A percentile compares a stretch with the other conserved stretches of the same genome.
Conservation (phyloP, 208 protist species). For the Herpetomonas muscarum region DNA sequence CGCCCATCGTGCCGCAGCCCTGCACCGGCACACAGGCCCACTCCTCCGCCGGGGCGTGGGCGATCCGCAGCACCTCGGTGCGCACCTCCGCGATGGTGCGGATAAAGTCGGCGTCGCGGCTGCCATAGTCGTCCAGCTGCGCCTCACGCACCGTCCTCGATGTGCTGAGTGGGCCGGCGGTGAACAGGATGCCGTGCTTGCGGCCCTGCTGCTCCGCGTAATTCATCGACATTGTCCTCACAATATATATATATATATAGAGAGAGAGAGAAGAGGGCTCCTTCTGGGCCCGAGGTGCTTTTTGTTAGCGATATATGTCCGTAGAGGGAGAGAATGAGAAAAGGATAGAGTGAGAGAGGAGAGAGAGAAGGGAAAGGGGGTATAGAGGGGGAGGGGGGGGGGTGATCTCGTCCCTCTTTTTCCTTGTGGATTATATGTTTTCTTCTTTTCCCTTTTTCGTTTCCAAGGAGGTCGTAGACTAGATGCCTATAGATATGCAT, state of each 20-base stretch:
- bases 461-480: too few relatives aligned
- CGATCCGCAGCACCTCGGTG: conserved; percentile 29
- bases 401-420: too few relatives aligned
- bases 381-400: conserved; percentile 9
- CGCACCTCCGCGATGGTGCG: conserved; percentile 32
- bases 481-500: too few relatives aligned
- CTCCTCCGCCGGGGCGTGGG: conserved; percentile 11
- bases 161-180: conserved; percentile 46
- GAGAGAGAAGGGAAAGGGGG: conserved; percentile 11
- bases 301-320: too few relatives aligned
- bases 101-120: conserved; percentile 48
- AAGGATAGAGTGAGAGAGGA: neutral
- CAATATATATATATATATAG: conserved; percentile 2
- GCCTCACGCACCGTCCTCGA: conserved; percentile 37
- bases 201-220: conserved; percentile 21
- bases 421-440: too few relatives aligned
- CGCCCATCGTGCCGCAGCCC: conserved; percentile 54
- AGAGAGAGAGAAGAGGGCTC: neutral
- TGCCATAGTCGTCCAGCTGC: conserved; percentile 58
- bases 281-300: neutral
- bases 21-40: conserved; percentile 51
- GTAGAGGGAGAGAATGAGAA: conserved; percentile 3
- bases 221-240: conserved; percentile 7
- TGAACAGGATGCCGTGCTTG: conserved; percentile 49
- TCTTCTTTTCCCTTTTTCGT: too few relatives aligned